Base-by-base conservation (phyloP, 1,284 basidiomycete species). In the Cutaneotrichosporon sp. region DNA sequence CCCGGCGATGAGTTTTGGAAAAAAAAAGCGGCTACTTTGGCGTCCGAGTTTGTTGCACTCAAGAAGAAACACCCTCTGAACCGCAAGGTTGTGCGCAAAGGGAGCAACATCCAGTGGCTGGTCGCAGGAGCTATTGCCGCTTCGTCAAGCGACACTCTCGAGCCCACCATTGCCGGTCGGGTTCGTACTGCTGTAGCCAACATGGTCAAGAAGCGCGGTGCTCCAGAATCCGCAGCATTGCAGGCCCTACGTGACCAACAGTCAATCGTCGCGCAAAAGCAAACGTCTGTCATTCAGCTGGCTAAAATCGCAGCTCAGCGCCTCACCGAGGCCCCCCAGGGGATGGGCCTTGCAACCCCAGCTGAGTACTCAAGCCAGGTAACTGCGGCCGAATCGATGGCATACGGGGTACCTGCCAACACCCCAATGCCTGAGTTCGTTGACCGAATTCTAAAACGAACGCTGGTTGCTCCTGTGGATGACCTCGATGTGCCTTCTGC, bases 161-260 rank as follows among this genome's bases (percentile, higher is more conserved):
- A 22, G 12, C n/a, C 35, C 9, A 10, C 25, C 12, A 16, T 43
- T 35, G 44, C 44, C 10, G 39, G 46, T 1, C 51, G 46, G 1
- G 51, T 48, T 8, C 51, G 51, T 3, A 37, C 41, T 12, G 41
- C 51, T 1, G 46, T 48, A 10, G 16, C 14, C 9, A 27, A 17
- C 20, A 48, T 48, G 46, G 22, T 43, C 26, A n/a, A 17, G 27
- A 53, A 53, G 39, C 51, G 51, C n/a, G 51, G 46, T 12, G 32
- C 41, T 2, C 26, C 39, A 8, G 51, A 34, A 0, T 48, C 43
- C 4, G 20, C 20, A 3, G 17, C 31, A 22, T 29, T 53, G 7
- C 22, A 16, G 5, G 19, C 20, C 6, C 26, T 53, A 6, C 51
- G 51, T 3, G 16, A 12, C 1, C 16, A 11, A 6, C 51, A 53